Percentiles rank a stretch among this genome's conserved stretches.
Evolutionary conservation across 1,139 yeast species (phyloP).

Genomic region (Yamadazyma conglobata): DNA sequence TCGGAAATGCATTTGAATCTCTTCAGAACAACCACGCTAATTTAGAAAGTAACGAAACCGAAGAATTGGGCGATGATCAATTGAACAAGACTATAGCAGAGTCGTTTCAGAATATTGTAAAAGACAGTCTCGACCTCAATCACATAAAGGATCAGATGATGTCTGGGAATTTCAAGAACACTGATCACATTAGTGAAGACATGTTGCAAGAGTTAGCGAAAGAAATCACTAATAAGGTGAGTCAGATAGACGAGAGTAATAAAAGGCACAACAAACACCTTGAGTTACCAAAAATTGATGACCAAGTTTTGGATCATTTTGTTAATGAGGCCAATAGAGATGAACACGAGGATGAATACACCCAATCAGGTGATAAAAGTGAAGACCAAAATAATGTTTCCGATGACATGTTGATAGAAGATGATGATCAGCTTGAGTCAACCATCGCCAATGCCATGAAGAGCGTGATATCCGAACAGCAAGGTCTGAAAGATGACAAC

Average conservation of each 20-base stretch:
- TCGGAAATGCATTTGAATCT: conserved; percentile 33
- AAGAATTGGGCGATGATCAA: conserved; percentile 10
- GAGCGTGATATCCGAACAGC: conserved; percentile 17
- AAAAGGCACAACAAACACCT: conserved; percentile 11
- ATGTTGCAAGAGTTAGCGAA: conserved; percentile 30
- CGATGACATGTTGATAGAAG: conserved; percentile 1
- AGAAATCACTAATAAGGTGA: conserved; percentile 35
- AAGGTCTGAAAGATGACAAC: conserved; percentile 39
- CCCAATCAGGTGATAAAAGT: conserved; percentile 2
- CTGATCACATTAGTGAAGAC: conserved; percentile 19
- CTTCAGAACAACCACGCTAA: conserved; percentile 16
- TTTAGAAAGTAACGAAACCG: no score
- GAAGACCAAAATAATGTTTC: conserved; percentile 4
- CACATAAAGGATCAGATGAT: neutral
- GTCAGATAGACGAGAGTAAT: conserved; percentile 17
- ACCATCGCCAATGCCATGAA: conserved; percentile 27
- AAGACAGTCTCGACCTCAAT: no score
- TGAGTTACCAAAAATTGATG: conserved; percentile 34
- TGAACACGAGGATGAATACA: conserved; percentile 1
- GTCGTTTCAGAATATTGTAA: conserved; percentile 11
- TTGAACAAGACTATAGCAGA: conserved; percentile 12
- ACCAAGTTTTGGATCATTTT: conserved; percentile 36
- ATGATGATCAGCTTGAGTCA: conserved; percentile 17
- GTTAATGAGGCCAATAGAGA: conserved; percentile 31
- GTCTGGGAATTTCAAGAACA: conserved; percentile 1